phyloP scores from a whole-genome alignment of 179 eudicot genomes.

The Vitellaria paradoxa region DNA sequence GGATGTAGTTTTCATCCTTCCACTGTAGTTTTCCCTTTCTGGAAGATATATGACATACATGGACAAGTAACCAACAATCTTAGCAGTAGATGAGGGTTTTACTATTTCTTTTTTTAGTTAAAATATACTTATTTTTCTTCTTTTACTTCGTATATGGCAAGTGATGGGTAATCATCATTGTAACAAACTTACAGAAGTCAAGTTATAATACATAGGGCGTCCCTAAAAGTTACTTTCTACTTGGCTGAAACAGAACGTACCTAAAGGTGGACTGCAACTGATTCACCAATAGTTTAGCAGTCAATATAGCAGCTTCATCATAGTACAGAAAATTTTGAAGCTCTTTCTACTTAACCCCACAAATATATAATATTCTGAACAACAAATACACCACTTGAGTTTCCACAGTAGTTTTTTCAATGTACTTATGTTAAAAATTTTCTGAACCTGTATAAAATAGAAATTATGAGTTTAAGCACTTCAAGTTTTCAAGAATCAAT shows the following conservation, averaged over 20 bases:
- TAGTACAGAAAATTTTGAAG: background rate
- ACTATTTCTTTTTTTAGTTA: too few relatives aligned
- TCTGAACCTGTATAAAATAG: background rate
- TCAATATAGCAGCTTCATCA: background rate
- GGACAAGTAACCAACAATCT: background rate
- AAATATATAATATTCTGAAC: background rate
- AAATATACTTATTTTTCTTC: too few relatives aligned
- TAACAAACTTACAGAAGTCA: background rate
- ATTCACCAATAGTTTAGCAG: background rate
- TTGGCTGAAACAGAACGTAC: background rate
- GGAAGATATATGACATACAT: too few relatives aligned
- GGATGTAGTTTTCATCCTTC: too few relatives aligned
- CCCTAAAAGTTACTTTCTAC: background rate
- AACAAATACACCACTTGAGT: background rate
- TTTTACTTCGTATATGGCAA: too few relatives aligned
- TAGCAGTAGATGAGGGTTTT: background rate
- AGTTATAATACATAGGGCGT: background rate
- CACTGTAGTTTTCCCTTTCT: too few relatives aligned
- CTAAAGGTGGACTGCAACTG: background rate
- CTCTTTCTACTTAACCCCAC: background rate
- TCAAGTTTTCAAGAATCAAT: background rate
- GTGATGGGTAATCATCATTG: too few relatives aligned
- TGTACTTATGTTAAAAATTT: background rate
- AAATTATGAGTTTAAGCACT: background rate
- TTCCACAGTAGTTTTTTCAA: background rate